These are phyloP conservation scores for Marasmius tenuissimus DNA, from an alignment of 1,284 basidiomycete genomes.

Conservation along the genomic window DNA sequence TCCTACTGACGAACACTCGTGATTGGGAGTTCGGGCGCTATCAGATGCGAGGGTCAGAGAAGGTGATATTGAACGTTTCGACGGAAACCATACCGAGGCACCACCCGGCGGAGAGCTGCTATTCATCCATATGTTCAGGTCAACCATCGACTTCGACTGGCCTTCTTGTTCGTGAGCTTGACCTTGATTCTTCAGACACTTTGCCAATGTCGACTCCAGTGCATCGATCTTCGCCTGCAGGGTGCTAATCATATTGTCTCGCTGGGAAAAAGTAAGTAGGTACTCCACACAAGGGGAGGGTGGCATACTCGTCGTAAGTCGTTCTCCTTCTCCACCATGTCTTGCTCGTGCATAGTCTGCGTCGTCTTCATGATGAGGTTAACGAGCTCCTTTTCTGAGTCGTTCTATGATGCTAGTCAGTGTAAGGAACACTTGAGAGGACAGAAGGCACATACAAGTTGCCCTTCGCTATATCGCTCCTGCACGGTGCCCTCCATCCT, in stretches of 20 bases:
- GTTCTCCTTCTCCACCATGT: constrained; percentile 48
- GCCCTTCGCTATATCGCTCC: constrained; percentile 36
- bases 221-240: constrained; percentile 38
- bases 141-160: constrained; percentile 33
- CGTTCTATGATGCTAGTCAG: constrained; percentile 32
- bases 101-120: not conserved
- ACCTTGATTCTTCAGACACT: constrained; percentile 37
- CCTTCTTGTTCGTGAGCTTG: constrained; percentile 26
- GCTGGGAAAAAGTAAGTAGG: constrained; percentile 25
- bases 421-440: constrained; percentile 7
- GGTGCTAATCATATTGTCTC: constrained; percentile 40
- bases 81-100: too few relatives aligned
- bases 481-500: constrained; percentile 28
- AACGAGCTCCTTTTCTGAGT: constrained; percentile 47
- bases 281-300: constrained; percentile 2
- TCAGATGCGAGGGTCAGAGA: not conserved
- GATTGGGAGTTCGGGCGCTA: not conserved
- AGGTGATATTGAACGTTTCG: not conserved
- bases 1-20: not conserved
- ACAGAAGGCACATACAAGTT: constrained; percentile 36
- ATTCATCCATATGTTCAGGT: constrained; percentile 35
- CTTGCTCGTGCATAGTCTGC: constrained; percentile 45
- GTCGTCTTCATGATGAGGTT: constrained; percentile 39
- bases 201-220: constrained; percentile 43
- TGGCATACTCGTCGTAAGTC: constrained; percentile 49